Percentiles rank a stretch among this genome's conserved stretches.
phyloP scores from a whole-genome alignment of 2,329 filamentous ascomycete genomes.

The Xylariales sp. region DNA sequence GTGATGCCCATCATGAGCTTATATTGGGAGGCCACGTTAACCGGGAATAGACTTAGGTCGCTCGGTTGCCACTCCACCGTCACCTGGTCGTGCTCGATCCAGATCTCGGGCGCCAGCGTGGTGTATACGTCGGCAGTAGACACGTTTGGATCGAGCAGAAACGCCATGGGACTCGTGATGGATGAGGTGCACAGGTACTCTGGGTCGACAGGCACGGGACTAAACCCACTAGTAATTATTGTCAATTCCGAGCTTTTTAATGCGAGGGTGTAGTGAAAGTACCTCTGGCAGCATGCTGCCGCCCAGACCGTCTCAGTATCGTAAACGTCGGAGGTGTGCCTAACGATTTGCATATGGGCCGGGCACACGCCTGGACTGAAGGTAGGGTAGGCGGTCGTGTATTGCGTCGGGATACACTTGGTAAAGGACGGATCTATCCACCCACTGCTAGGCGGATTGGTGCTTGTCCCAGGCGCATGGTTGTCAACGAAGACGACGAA shows the following conservation, averaged over 20 bases:
- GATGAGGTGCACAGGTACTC: conserved; percentile 45
- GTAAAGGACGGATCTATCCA: conserved; percentile 50
- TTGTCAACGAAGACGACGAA: conserved; percentile 47
- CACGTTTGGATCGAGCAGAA: conserved; percentile 48
- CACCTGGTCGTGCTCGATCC: conserved; percentile 48
- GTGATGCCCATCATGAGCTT: conserved; percentile 46
- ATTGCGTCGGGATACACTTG: conserved; percentile 46
- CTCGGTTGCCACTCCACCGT: conserved; percentile 46
- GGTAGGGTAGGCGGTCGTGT: conserved; percentile 42
- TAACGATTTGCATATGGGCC: conserved; percentile 44
- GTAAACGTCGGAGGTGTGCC: conserved; percentile 32
- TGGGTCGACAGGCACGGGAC: conserved; percentile 36
- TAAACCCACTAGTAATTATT: conserved; percentile 43
- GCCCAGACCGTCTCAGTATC: conserved; percentile 43
- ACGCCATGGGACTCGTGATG: conserved; percentile 46
- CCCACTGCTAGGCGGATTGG: conserved; percentile 46
- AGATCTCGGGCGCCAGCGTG: conserved; percentile 42
- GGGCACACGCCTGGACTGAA: conserved; percentile 50
- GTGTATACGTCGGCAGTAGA: conserved; percentile 49
- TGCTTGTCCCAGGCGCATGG: conserved; percentile 42
- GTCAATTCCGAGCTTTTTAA: conserved; percentile 21
- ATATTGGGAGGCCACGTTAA: conserved; percentile 41
- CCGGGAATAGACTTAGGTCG: conserved; percentile 44
- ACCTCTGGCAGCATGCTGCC: conserved; percentile 50
- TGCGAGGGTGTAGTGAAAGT: background rate